These are phyloP conservation scores for Heliosperma pusillum DNA, from an alignment of 148 eudicot species.

Conservation along the genomic window DNA sequence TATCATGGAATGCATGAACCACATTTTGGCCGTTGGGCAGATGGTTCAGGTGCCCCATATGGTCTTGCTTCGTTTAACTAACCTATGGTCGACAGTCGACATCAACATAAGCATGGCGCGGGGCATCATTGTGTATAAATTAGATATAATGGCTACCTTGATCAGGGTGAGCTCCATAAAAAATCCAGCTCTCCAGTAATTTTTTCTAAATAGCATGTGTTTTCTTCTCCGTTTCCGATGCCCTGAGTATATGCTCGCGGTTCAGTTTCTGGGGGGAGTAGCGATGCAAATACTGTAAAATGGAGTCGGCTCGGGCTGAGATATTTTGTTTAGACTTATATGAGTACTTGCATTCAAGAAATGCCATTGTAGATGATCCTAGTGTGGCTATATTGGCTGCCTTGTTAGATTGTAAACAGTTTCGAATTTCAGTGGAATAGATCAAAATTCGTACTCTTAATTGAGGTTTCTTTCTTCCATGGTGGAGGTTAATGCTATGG, in stretches of 20 bases:
- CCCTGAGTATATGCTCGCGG: slow-evolving; percentile 12
- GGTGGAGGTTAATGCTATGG: too few species aligned
- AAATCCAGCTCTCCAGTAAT: slow-evolving; percentile 19
- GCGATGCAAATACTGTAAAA: slow-evolving; percentile 32
- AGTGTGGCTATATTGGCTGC: slow-evolving; percentile 20
- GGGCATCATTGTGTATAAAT: slow-evolving; percentile 28
- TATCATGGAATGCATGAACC: slow-evolving; percentile 6
- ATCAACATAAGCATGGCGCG: slow-evolving; percentile 23
- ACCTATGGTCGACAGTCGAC: slow-evolving; percentile 15
- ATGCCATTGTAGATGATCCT: slow-evolving; percentile 32
- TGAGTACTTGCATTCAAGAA: slow-evolving; percentile 24
- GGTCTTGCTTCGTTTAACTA: slow-evolving; percentile 18
- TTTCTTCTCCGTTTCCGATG: slow-evolving; percentile 21
- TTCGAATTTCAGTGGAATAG: slow-evolving; percentile 8
- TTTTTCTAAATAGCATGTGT: slow-evolving; percentile 7
- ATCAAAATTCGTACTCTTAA: neutral
- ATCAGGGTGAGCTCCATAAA: slow-evolving; percentile 26
- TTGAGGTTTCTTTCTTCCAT: neutral
- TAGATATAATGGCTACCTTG: slow-evolving; percentile 22
- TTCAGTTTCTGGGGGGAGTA: slow-evolving; percentile 17
- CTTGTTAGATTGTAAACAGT: slow-evolving; percentile 21
- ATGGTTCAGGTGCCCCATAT: neutral
- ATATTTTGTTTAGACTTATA: slow-evolving; percentile 19
- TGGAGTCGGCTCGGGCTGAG: slow-evolving; percentile 24
- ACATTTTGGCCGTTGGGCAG: neutral